Evolutionary conservation across 1,139 yeast species (phyloP).

Genomic region (Chernovozyma sophiae-reginae): DNA sequence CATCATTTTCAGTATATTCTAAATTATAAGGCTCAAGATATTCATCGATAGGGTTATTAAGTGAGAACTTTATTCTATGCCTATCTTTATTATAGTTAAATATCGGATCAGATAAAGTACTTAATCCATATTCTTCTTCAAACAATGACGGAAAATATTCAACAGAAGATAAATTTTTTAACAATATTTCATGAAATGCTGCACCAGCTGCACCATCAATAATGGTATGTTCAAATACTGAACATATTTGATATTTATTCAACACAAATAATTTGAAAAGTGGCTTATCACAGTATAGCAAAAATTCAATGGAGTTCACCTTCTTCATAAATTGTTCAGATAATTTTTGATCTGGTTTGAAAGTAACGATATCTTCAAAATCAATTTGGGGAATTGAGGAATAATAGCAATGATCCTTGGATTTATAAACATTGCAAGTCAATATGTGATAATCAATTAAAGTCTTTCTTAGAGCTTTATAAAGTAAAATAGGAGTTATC

Average conservation of each 20-base stretch:
- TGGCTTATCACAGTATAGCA: conserved; percentile 23
- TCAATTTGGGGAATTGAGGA: conserved; percentile 20
- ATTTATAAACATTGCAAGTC: conserved; percentile 26
- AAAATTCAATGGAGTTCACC: conserved; percentile 20
- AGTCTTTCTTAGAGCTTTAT: conserved; percentile 28
- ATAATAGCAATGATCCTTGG: conserved; percentile 14
- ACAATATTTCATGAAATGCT: conserved; percentile 34
- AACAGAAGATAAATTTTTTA: conserved; percentile 24
- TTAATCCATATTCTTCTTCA: conserved; percentile 12
- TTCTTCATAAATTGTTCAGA: conserved; percentile 27
- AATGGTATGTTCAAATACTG: conserved; percentile 37
- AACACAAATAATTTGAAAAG: conserved; percentile 26
- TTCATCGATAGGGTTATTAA: conserved; percentile 35
- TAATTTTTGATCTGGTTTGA: conserved; percentile 11
- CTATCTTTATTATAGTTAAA: conserved; percentile 21
- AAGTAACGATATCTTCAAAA: conserved; percentile 24
- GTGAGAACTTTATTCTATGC: conserved; percentile 19
- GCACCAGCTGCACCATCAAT: conserved; percentile 42
- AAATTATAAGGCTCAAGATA: conserved; percentile 21
- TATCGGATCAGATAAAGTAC: conserved; percentile 11
- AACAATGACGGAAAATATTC: conserved; percentile 11
- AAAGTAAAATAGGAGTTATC: conserved; percentile 17
- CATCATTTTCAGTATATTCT: conserved; percentile 24
- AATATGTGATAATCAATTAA: conserved; percentile 34
- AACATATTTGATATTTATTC: conserved; percentile 22